Evolutionary conservation across 2,329 filamentous ascomycete genomes (phyloP), one percentile per base, ranked within the genome.

Genomic region (Beauveria sp.): DNA sequence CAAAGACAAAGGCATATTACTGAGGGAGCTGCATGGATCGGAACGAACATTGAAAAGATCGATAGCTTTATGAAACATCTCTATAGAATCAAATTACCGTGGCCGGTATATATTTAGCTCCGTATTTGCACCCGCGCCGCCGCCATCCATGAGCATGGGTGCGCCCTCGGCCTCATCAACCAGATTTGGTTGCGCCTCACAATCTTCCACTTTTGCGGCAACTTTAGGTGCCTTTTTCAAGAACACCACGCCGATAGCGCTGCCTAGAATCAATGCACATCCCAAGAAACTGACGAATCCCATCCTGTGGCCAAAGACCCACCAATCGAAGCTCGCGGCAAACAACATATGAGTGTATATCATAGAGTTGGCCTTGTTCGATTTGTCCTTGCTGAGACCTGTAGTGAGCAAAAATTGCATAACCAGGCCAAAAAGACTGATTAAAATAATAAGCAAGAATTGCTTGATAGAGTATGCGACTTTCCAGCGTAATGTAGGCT

Each of bases 351-450:
- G 79, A 7, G 81, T 83, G 62, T 84, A 84, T 5, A 83, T 73
- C 82, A 85, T 84, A 58, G 79, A 76, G 18, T 80, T 83, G 8
- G 82, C 82, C 48, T 79, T 73, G 65, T 84, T 84, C 22, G 80
- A 80, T 64, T 87, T 88, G 68, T 92, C 89, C 63, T 87, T 84
- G 26, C 88, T 76, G 53, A 97, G 75, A 0, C 91, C 91, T 0
- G 84, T 82, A 1, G 92, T 94, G 20, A 96, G 77, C n/a, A 96
- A 79, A 66, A 91, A 91, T 80, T 96, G 92, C 83, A 93, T 89
- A 24, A 88, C 71, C 69, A 96, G 93, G 0, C 92, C 92, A 65
- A 87, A 87, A 0, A 84, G 69, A 0, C 89, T 90, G 4, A 96
- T 76, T 43, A 87, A 82, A 0, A 86, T 59, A 18, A 96, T 75